phyloP scores from a whole-genome alignment of 148 eudicot species.

The Bassia scoparia region DNA sequence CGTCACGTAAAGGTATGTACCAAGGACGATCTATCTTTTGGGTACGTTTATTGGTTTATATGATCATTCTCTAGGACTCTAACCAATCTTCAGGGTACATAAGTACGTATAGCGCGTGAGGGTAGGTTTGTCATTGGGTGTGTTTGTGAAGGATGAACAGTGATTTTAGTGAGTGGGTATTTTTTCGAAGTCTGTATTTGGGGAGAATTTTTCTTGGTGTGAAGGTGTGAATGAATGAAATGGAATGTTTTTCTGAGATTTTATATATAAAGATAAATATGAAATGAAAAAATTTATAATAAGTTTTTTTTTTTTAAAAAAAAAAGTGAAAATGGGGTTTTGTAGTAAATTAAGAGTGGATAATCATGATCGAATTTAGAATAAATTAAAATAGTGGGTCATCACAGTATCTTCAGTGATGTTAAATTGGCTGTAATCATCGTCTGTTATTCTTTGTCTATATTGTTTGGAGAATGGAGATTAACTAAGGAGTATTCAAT shows the following conservation, averaged over 20 bases:
- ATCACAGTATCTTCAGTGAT: neutral
- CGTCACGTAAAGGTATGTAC: slow-evolving; percentile 4
- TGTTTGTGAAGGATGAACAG: neutral
- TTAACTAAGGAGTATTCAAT: no score
- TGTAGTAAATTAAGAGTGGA: slow-evolving; percentile 12
- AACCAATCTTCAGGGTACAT: no score
- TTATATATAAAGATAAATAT: neutral
- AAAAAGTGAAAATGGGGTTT: neutral
- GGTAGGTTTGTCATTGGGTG: no score
- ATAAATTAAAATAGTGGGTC: neutral
- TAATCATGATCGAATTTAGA: neutral
- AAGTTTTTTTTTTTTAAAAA: neutral
- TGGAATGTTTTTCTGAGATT: slow-evolving; percentile 8
- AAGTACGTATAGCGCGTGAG: no score
- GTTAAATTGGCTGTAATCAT: neutral
- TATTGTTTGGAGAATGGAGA: neutral
- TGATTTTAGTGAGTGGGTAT: neutral
- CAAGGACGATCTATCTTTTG: no score
- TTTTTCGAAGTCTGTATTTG: neutral
- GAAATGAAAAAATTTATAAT: neutral
- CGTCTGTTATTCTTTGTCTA: neutral
- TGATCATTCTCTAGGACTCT: no score
- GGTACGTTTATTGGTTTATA: no score
- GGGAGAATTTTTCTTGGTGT: neutral
- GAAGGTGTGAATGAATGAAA: neutral